Percentiles rank a stretch among this genome's conserved stretches.
Conservation (phyloP, 495 filamentous ascomycete genomes). For the Friedmanniomyces simplex region DNA sequence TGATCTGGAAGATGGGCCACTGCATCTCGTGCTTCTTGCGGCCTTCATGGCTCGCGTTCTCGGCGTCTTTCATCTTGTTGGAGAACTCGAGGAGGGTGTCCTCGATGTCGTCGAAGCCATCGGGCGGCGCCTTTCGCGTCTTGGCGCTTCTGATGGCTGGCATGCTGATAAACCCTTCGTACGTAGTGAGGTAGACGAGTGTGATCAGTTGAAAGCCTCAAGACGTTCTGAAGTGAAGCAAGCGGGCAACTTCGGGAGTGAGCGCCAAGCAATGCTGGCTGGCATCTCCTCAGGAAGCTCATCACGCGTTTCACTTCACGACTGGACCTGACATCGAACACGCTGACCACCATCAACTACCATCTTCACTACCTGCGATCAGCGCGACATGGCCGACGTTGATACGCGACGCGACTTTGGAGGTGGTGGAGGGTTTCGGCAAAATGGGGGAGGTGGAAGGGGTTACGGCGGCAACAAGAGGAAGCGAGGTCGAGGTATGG, state of each 20-base stretch:
- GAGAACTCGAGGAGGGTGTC: constrained; percentile 89
- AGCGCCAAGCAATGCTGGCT: not conserved
- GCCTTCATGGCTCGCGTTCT: constrained; percentile 64
- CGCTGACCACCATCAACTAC: not conserved
- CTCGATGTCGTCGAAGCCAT: constrained; percentile 92
- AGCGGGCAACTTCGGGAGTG: not conserved
- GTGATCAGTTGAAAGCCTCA: not conserved
- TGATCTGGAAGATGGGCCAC: constrained; percentile 97
- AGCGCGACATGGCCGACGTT: constrained; percentile 17
- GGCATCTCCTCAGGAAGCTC: no score
- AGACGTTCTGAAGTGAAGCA: not conserved
- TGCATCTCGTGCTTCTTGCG: constrained; percentile 79
- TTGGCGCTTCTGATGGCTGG: constrained; percentile 64
- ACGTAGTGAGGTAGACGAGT: not conserved
- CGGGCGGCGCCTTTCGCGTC: constrained; percentile 83
- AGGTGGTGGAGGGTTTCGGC: not conserved
- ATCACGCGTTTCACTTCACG: not conserved
- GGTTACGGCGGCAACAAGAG: constrained; percentile 46
- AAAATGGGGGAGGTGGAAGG: constrained; percentile 33
- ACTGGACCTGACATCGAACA: not conserved
- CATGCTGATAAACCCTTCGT: constrained; percentile 46
- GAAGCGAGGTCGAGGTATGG: constrained; percentile 52
- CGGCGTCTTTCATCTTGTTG: constrained; percentile 99
- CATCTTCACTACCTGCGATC: not conserved
- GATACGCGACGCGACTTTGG: constrained; percentile 22